These are phyloP conservation scores for Cryptococcus floricola DNA, from an alignment of 1,284 basidiomycete genomes.

Conservation along the genomic window DNA sequence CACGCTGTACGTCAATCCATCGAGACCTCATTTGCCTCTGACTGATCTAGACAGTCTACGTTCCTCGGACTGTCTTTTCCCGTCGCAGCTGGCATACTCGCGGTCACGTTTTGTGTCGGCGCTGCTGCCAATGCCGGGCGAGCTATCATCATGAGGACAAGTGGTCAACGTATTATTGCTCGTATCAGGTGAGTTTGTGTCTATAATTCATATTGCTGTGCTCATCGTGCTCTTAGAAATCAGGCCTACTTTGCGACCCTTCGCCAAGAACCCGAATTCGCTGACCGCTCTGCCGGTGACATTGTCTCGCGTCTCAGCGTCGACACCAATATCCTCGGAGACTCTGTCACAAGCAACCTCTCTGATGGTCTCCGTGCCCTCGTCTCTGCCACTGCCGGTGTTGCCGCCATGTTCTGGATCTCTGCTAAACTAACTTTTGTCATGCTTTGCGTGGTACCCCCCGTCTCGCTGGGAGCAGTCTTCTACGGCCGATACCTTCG, in stretches of 20 bases:
- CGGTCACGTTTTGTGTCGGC: slow-evolving; percentile 79
- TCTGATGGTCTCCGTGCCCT: slow-evolving; percentile 78
- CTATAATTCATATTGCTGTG: not conserved
- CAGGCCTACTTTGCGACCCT: slow-evolving; percentile 76
- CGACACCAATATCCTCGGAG: slow-evolving; percentile 92
- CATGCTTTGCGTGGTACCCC: slow-evolving; percentile 92
- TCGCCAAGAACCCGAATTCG: slow-evolving; percentile 85
- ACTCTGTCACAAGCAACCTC: slow-evolving; percentile 86
- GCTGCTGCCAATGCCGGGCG: slow-evolving; percentile 83
- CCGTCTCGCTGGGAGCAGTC: slow-evolving; percentile 75
- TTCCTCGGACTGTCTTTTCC: slow-evolving; percentile 72
- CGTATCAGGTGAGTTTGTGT: slow-evolving; percentile 58
- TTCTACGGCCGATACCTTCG: slow-evolving; percentile 95
- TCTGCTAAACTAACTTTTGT: slow-evolving; percentile 84
- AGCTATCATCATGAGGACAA: slow-evolving; percentile 80
- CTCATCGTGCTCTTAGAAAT: slow-evolving; percentile 48
- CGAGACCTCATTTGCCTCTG: not conserved
- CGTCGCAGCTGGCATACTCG: slow-evolving; percentile 71
- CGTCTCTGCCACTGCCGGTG: slow-evolving; percentile 85
- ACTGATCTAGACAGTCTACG: slow-evolving; percentile 56
- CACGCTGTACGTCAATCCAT: slow-evolving; percentile 58
- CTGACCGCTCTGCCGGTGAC: slow-evolving; percentile 90
- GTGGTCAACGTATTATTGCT: slow-evolving; percentile 88
- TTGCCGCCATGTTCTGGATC: slow-evolving; percentile 94
- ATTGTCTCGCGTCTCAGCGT: slow-evolving; percentile 86